phyloP scores from a whole-genome alignment of 768 basidiomycete genomes.

The Naganishia vaughanmartiniae region DNA sequence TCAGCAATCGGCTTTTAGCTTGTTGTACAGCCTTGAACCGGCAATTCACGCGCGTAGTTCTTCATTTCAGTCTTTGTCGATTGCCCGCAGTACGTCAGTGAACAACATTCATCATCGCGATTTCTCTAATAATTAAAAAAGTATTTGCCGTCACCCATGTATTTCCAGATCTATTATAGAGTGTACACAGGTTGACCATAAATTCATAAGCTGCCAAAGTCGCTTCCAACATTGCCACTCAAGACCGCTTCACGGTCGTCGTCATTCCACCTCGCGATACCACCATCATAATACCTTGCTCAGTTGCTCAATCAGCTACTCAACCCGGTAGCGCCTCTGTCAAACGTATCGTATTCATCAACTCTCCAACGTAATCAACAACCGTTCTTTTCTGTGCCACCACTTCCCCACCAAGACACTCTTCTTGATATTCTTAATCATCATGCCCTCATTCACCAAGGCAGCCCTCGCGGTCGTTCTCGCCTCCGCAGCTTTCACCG shows the following conservation, averaged over 20 bases:
- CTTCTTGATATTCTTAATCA: neutral
- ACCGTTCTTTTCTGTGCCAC: neutral
- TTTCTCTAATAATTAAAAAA: neutral
- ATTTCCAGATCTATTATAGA: neutral
- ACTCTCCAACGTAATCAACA: neutral
- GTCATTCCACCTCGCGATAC: neutral
- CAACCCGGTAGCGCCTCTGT: too few relatives aligned
- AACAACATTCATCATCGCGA: conserved; percentile 1
- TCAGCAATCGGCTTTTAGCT: conserved; percentile 1
- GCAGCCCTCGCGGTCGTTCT: neutral
- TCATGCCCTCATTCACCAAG: conserved; percentile 9
- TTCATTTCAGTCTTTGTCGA: too few relatives aligned
- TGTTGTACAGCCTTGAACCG: conserved; percentile 4
- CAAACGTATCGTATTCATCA: neutral
- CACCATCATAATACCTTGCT: neutral
- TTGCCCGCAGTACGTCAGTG: conserved; percentile 6
- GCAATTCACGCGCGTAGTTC: conserved; percentile 1
- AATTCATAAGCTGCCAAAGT: neutral
- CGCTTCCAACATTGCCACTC: too few relatives aligned
- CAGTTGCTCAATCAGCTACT: too few relatives aligned
- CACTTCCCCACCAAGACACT: neutral
- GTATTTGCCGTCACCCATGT: conserved; percentile 2
- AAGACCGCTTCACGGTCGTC: too few relatives aligned
- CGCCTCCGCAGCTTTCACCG: conserved; percentile 12
- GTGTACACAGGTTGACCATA: neutral